A percentile compares a stretch with the other conserved stretches of the same genome.
These are phyloP conservation scores for Papiliotrema flavescens DNA, from an alignment of 1,284 basidiomycete species.

Conservation along the genomic window DNA sequence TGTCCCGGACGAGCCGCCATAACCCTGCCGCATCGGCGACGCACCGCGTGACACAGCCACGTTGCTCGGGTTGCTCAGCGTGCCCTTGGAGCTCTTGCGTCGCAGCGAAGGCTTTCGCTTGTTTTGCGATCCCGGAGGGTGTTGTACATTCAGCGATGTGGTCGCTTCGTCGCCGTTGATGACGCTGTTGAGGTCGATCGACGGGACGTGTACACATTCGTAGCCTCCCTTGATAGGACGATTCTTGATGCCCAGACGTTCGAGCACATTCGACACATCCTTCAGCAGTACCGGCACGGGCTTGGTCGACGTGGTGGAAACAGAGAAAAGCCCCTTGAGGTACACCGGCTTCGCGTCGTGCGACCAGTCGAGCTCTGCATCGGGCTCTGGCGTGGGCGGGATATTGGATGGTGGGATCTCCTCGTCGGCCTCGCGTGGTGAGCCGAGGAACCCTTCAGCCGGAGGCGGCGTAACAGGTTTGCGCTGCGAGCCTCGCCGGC, in stretches of 20 bases:
- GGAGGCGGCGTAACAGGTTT: constrained; percentile 23
- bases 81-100: constrained; percentile 20
- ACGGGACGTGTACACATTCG: constrained; percentile 92
- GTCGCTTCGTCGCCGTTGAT: constrained; percentile 43
- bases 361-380: constrained; percentile 18
- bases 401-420: background rate
- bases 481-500: constrained; percentile 26
- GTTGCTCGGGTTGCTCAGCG: background rate
- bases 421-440: constrained; percentile 27
- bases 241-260: constrained; percentile 91
- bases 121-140: background rate
- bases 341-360: constrained; percentile 79
- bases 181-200: constrained; percentile 81
- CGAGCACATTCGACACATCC: constrained; percentile 81
- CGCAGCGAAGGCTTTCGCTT: constrained; percentile 19
- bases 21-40: constrained; percentile 4
- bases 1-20: constrained; percentile 13
- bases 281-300: constrained; percentile 71
- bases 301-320: constrained; percentile 93
- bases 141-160: constrained; percentile 17
- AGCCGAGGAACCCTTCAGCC: constrained; percentile 11
- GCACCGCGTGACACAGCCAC: background rate
- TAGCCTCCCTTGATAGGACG: constrained; percentile 86
- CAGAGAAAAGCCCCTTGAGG: constrained; percentile 86
- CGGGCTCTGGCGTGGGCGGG: constrained; percentile 5